Conservation (phyloP, 2,329 filamentous ascomycete species). For the Arthrobotrys pseudoclavata region DNA sequence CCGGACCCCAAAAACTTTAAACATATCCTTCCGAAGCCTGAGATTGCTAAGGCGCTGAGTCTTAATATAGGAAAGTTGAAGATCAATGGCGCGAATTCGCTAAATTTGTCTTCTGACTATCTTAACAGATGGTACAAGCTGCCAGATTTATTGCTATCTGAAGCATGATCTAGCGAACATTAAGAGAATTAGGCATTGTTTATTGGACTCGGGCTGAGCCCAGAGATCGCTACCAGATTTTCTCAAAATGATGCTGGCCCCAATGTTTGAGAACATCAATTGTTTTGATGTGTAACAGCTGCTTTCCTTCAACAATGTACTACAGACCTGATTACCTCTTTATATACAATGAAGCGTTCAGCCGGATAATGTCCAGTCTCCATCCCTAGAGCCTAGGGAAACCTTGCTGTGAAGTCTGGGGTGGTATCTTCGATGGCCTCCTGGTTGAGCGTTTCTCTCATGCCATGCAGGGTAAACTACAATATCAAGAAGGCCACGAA, state of each 20-base stretch:
- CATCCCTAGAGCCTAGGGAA: constrained; percentile 80
- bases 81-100: background rate
- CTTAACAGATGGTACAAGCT: constrained; percentile 18
- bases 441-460: constrained; percentile 71
- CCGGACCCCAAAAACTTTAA: constrained; percentile 14
- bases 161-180: background rate
- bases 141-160: background rate
- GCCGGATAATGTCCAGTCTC: constrained; percentile 79
- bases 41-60: background rate
- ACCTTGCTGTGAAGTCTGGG: constrained; percentile 79
- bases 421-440: constrained; percentile 73
- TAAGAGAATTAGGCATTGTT: constrained; percentile 69
- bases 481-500: constrained; percentile 82
- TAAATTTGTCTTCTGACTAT: constrained; percentile 20
- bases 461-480: constrained; percentile 78
- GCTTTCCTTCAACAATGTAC: constrained; percentile 81
- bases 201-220: constrained; percentile 84
- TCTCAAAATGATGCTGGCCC: constrained; percentile 81
- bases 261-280: constrained; percentile 79
- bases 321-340: constrained; percentile 77
- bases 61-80: background rate
- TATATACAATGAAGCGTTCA: constrained; percentile 80
- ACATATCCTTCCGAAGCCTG: background rate
- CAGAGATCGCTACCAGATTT: constrained; percentile 76
- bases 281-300: constrained; percentile 81